A percentile compares a stretch with the other conserved stretches of the same genome.
Evolutionary conservation across 805 yeast genomes (phyloP).

Genomic region (Saccharomycopsis olivae): DNA sequence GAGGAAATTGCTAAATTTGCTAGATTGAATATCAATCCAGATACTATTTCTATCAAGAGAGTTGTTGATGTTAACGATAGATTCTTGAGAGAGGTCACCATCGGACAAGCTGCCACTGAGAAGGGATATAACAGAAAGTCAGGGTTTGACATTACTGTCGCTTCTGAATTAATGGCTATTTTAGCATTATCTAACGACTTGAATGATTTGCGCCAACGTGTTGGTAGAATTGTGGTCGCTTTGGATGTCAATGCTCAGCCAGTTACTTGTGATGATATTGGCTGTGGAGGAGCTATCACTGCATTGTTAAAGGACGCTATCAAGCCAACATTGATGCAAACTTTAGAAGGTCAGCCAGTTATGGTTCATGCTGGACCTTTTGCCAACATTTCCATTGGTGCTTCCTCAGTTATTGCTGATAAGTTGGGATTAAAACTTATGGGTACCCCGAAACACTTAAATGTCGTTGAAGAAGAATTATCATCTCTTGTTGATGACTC

Average conservation of each 20-base stretch:
- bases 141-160: constrained; percentile 95
- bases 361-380: constrained; percentile 97
- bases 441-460: constrained; percentile 43
- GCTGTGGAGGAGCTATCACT: constrained; percentile 91
- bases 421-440: constrained; percentile 85
- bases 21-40: constrained; percentile 81
- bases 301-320: constrained; percentile 93
- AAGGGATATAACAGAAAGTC: constrained; percentile 77
- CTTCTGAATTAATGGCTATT: constrained; percentile 94
- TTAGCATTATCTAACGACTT: constrained; percentile 73
- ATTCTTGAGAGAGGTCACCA: constrained; percentile 75
- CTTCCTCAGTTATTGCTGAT: constrained; percentile 90
- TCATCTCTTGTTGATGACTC: not conserved
- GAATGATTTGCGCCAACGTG: constrained; percentile 75
- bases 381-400: constrained; percentile 96
- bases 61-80: constrained; percentile 94
- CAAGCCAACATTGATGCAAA: constrained; percentile 95
- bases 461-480: constrained; percentile 23
- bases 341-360: constrained; percentile 95
- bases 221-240: constrained; percentile 86
- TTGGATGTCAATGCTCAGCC: constrained; percentile 59
- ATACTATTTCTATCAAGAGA: constrained; percentile 81
- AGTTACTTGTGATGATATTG: constrained; percentile 87
- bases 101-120: constrained; percentile 90
- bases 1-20: constrained; percentile 72